Base-by-base conservation (phyloP, 1,284 basidiomycete genomes). In the Entoloma clypeatum region DNA sequence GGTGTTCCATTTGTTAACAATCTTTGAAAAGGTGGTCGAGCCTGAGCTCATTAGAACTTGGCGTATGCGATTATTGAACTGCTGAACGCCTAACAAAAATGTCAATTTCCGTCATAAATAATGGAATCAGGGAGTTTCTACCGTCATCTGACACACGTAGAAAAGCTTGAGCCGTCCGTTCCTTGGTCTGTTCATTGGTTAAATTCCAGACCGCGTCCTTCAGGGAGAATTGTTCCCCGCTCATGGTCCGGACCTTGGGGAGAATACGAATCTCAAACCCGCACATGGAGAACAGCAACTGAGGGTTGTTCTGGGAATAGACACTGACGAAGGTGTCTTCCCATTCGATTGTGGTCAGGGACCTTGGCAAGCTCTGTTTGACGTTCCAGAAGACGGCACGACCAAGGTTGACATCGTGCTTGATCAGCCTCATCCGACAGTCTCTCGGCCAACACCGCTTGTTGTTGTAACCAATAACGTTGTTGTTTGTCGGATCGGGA, bases 361-460 rank as follows among this genome's bases (percentile, higher is more conserved):
- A 97, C 44, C 95, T 76, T 1, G 96, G 96, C 30, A 99, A 65
- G 54, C 91, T 92, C 66, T 98, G 95, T 72, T 98, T 98, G 63
- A 99, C 92, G 55, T 98, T 98, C 96, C 95, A 99, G 68, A 97
- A 98, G 8, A 98, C 95, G 5, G 96, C 96, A 51, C 96, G 81
- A 22, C 95, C 95, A 23, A 99, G 74, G 64, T 99, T 99, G 65
- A 99, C 96, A 59, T 99, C 96, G 66, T 99, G 95, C 71, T 99
- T 99, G 75, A 97, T 96, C 43, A 99, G 77, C 24, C 96, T 78
- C 96, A 99, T 99, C 45, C 96, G 86, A 62, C 94, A 98, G 63
- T 99, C 96, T 49, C 94, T 79, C 17, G 96, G 96, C 96, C 96
- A 98, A 71, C 96, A 99, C 43, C 92, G 87, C 65, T 95, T 95